Evolutionary conservation across 1,284 basidiomycete species (phyloP), one percentile per base, ranked within the genome.

Genomic region (Macrocystidia cucumis): DNA sequence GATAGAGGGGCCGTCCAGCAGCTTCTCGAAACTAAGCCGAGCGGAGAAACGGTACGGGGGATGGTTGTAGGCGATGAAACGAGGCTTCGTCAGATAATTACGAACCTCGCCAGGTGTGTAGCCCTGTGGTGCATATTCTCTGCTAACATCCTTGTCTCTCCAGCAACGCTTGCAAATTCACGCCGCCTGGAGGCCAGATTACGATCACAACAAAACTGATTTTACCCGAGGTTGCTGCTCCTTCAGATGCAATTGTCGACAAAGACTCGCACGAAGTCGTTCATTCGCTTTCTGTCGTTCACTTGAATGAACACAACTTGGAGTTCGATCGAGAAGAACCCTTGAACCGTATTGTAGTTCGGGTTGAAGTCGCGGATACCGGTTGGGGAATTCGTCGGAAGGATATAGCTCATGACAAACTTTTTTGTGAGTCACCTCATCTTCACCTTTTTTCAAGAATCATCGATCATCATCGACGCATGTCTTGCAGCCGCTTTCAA

Each of bases 11-110:
- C 43, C 9, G 54, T 67, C 12, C 48, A 46, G 17, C 40, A 43
- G 19, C 44, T 46, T 16, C 27, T 64, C 12, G 44, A 39, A 21
- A 52, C 57, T 9, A 33, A 41, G 13, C 36, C 36, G 16, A 35
- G 40, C 27, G 36, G 40, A 12, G 39, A 54, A 9, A 11, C 54
- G 49, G 4, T 62, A 62, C 8, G 67, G 18, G 74, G 70, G 0
- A 56, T 72, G 13, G 74, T 82, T 11, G 65, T 78, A 5, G 79
- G 78, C 18, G 78, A 82, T 43, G 77, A 79, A 47, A 81, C 81
- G 54, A 67, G 84, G 7, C 52, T 86, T 35, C 62, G 78, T 42
- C 82, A 85, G 52, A 69, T 82, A 38, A 63, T 78, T 40, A 77
- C 72, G 26, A 78, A 78, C 44, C 57, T 79, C n/a, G 69, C 75